Base-by-base conservation (phyloP, 2,329 filamentous ascomycete species). In the Fusarium nematophilum region DNA sequence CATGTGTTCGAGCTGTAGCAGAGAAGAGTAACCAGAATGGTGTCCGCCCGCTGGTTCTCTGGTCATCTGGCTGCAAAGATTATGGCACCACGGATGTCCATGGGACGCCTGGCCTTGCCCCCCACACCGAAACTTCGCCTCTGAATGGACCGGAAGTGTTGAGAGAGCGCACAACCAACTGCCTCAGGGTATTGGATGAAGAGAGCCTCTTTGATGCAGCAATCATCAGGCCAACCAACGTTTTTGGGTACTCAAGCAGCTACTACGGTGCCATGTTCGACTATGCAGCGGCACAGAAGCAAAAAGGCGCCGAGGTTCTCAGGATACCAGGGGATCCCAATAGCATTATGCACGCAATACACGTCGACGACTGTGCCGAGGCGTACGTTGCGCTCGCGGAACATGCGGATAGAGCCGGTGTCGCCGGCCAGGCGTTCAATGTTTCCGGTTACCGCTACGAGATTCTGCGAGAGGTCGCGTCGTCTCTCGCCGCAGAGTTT, bases 21-120 rank as follows among this genome's bases (percentile, higher is more conserved):
- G 51, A 65, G 2, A 64, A 64, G 4, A 77, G 74, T 18, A 74
- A 72, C 21, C 48, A 57, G 2, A 53, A 69, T 5, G 75, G 75
- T 6, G 66, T 75, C 2, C 69, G 69, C 14, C 76, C 80, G 0
- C 65, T 83, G 1, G 75, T 83, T 5, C 72, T 83, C 3, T 77
- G 77, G 65, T 78, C 75, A 9, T 80, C 77, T 3, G 81, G 81
- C 0, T 83, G 80, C 66, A 83, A 83, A 53, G 81, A 83, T 65
- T 83, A 83, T 56, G 80, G 81, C 2, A 69, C 59, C 5, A 69
- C 70, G 6, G 33, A 62, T 39, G 39, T 76, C 59, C 73, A 79
- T 42, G 75, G 74, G 2, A 68, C 73, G 0, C 58, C 72, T 0
- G 67, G 54, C 1, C 70, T 82, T 4, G 57, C 62, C 7, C 75